A percentile compares a stretch with the other conserved stretches of the same genome.
Conservation (phyloP, 2,329 filamentous ascomycete species). For the Neonectria coccinea region DNA sequence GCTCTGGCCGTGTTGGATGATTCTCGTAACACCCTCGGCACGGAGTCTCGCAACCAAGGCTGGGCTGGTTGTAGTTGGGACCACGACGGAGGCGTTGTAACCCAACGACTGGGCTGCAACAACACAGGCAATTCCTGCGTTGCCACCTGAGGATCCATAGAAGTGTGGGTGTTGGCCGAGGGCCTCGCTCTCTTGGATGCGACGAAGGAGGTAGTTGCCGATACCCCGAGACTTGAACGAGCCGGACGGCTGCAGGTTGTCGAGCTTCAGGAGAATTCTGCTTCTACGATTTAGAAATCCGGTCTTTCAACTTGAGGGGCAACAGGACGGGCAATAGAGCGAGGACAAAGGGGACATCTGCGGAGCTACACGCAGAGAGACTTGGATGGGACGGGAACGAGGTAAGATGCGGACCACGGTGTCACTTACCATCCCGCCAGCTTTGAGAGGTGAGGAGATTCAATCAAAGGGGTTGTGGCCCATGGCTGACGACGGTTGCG, state of each 20-base stretch:
- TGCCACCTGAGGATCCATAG: conserved; percentile 80
- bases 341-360: not conserved
- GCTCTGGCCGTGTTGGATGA: conserved; percentile 73
- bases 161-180: conserved; percentile 63
- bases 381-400: not conserved
- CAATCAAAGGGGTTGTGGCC: conserved; percentile 35
- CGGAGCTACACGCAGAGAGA: not conserved
- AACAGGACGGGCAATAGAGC: not conserved
- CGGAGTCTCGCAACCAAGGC: conserved; percentile 77
- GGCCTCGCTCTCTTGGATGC: conserved; percentile 45
- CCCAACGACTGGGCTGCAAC: conserved; percentile 73
- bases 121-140: conserved; percentile 84
- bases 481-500: conserved; percentile 35
- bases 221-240: conserved; percentile 87
- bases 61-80: conserved; percentile 72
- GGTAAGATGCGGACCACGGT: not conserved
- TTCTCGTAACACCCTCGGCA: conserved; percentile 69
- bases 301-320: conserved; percentile 5
- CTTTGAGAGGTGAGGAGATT: conserved; percentile 64
- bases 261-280: conserved; percentile 85
- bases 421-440: conserved; percentile 72
- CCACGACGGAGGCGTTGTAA: conserved; percentile 76
- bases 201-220: conserved; percentile 74
- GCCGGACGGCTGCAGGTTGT: conserved; percentile 83
- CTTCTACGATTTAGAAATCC: conserved; percentile 51